Evolutionary conservation across 192 early-diverging fungal genomes (phyloP).

Genomic region (Haplosporangium gracile): DNA sequence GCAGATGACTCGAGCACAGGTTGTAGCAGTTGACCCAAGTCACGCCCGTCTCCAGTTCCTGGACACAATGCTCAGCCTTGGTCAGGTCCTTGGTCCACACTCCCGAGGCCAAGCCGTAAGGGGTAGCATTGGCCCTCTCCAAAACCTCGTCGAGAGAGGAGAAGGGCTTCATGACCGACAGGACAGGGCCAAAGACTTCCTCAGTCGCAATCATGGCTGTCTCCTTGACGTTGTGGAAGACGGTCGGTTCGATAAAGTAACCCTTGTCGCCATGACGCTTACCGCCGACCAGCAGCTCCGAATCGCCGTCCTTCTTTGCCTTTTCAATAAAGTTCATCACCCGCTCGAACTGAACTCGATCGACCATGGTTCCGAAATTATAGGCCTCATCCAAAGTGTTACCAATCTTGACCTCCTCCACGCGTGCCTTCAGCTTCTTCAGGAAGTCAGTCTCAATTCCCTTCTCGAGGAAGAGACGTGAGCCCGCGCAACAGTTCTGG

Average conservation of each 20-base stretch:
- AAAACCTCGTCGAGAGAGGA: slow-evolving; percentile 80
- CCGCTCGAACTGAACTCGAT: slow-evolving; percentile 71
- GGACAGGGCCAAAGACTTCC: slow-evolving; percentile 93
- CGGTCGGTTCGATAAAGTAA: slow-evolving; percentile 84
- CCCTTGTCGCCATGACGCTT: slow-evolving; percentile 73
- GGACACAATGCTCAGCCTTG: slow-evolving; percentile 65
- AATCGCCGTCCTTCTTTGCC: slow-evolving; percentile 70
- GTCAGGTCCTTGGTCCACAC: slow-evolving; percentile 79
- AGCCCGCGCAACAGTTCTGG: slow-evolving; percentile 84
- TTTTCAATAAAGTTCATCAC: slow-evolving; percentile 72
- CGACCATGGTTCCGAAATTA: slow-evolving; percentile 81
- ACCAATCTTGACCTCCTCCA: slow-evolving; percentile 71
- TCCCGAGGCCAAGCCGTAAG: slow-evolving; percentile 82
- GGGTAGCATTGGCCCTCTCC: slow-evolving; percentile 75
- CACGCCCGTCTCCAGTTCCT: slow-evolving; percentile 46
- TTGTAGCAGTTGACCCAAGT: slow-evolving; percentile 56
- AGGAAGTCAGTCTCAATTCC: slow-evolving; percentile 80
- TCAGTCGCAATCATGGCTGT: slow-evolving; percentile 71
- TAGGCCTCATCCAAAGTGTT: slow-evolving; percentile 73
- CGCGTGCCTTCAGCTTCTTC: slow-evolving; percentile 65
- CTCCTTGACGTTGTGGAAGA: slow-evolving; percentile 75
- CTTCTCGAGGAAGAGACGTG: slow-evolving; percentile 83
- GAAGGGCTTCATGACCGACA: slow-evolving; percentile 78
- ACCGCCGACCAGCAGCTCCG: slow-evolving; percentile 68
- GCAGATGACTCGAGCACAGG: slow-evolving; percentile 48